Evolutionary conservation across 805 yeast species (phyloP).

Genomic region (Yamadazyma scolyti): DNA sequence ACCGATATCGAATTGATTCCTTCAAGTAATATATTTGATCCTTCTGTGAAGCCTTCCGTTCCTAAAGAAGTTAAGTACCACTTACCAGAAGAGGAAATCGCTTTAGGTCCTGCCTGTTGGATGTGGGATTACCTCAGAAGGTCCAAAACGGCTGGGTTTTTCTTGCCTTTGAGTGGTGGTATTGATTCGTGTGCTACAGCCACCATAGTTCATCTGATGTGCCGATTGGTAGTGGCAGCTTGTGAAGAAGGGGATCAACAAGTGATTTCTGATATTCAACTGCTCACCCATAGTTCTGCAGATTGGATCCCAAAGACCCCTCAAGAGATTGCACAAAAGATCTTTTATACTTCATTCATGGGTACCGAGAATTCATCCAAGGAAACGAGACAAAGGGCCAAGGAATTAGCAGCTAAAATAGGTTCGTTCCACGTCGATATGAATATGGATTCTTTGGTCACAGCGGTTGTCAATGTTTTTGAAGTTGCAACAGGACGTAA

Average conservation of each 20-base stretch:
- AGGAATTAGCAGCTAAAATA: constrained; percentile 64
- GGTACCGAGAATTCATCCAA: constrained; percentile 90
- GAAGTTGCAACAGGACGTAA: constrained; percentile 86
- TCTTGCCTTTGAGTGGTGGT: constrained; percentile 94
- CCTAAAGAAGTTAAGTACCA: constrained; percentile 56
- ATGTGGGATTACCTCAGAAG: constrained; percentile 96
- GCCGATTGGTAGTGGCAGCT: constrained; percentile 75
- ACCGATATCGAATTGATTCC: constrained; percentile 69
- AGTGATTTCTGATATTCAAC: constrained; percentile 73
- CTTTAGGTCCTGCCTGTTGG: constrained; percentile 99
- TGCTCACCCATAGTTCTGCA: constrained; percentile 50
- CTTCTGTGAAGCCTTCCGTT: constrained; percentile 55
- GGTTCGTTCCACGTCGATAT: constrained; percentile 90
- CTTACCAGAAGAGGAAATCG: constrained; percentile 92
- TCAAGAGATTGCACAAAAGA: constrained; percentile 65
- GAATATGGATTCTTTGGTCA: constrained; percentile 84
- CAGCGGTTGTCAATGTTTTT: constrained; percentile 70
- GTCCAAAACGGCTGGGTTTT: constrained; percentile 85
- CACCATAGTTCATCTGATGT: constrained; percentile 91
- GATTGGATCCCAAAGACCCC: constrained; percentile 72
- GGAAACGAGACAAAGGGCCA: constrained; percentile 84
- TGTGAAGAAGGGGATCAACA: constrained; percentile 63
- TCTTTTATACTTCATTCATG: constrained; percentile 92
- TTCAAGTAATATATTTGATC: constrained; percentile 54
- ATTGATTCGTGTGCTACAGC: constrained; percentile 98